These are phyloP conservation scores for Camelina hispida DNA, from an alignment of 345 rosid species.

Conservation along the genomic window DNA sequence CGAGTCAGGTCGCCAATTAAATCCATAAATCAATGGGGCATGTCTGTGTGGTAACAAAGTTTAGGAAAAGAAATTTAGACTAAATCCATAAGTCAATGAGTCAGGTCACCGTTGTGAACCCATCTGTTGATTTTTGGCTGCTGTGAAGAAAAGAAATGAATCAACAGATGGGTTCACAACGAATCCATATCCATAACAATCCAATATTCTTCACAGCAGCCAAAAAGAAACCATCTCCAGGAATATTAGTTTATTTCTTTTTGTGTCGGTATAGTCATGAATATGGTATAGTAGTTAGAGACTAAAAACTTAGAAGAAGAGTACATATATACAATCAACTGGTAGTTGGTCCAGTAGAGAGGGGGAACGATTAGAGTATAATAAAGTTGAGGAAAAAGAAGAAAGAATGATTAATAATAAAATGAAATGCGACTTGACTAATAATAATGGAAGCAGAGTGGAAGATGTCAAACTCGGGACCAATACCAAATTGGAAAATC, in stretches of 20 bases:
- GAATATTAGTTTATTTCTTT: too few species aligned
- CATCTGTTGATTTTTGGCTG: too few species aligned
- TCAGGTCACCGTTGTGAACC: too few species aligned
- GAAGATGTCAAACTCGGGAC: constrained; percentile 24
- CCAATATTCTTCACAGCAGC: too few species aligned
- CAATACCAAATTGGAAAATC: constrained; percentile 2
- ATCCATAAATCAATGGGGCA: not conserved
- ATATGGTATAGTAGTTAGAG: not conserved
- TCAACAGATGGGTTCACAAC: too few species aligned
- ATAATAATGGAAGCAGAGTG: not conserved
- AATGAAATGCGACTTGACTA: not conserved
- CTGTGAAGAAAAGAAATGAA: too few species aligned
- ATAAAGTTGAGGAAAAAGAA: not conserved
- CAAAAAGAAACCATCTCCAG: too few species aligned
- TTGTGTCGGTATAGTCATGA: not conserved
- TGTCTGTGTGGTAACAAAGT: not conserved
- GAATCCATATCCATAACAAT: too few species aligned
- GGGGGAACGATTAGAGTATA: not conserved
- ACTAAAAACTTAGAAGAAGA: not conserved
- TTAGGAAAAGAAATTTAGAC: not conserved
- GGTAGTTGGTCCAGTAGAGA: not conserved
- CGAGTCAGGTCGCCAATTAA: not conserved
- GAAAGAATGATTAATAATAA: not conserved
- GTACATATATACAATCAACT: not conserved
- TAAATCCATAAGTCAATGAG: too few species aligned